A percentile compares a stretch with the other conserved stretches of the same genome.
Evolutionary conservation across 129 eudicot species (phyloP).

Genomic region (Apium graveolens): DNA sequence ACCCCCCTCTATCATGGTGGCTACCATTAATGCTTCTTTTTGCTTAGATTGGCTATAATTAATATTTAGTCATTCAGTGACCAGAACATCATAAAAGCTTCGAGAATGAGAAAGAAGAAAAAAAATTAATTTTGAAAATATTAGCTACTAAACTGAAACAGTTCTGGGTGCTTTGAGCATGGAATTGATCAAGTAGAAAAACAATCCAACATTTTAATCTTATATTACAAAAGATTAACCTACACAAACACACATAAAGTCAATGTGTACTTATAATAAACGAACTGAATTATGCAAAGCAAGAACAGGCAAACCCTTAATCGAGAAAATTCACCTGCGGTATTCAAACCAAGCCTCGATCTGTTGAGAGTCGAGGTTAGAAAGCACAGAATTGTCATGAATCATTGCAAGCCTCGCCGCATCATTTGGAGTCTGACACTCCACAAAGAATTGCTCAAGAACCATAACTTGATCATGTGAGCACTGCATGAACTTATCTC

Average conservation of each 20-base stretch:
- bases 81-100: neutral
- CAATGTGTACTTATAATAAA: neutral
- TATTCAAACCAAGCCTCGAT: conserved; percentile 41
- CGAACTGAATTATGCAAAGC: neutral
- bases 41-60: neutral
- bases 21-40: neutral
- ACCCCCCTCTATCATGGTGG: neutral
- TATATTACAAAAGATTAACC: neutral
- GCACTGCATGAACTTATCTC: conserved; percentile 1
- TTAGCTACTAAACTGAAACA: neutral
- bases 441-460: conserved; percentile 35
- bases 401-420: conserved; percentile 30
- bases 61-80: neutral
- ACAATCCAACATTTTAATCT: neutral
- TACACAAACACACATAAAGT: neutral
- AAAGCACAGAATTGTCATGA: conserved; percentile 32
- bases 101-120: neutral
- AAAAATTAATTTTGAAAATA: neutral
- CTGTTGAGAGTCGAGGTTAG: conserved; percentile 32
- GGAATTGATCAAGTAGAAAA: neutral
- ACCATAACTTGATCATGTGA: conserved; percentile 37
- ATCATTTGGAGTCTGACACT: conserved; percentile 29
- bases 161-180: neutral
- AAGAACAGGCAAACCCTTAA: neutral
- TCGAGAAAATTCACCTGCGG: conserved; percentile 23